Conservation (phyloP, 2,329 filamentous ascomycete species). For the Amphichorda felina region DNA sequence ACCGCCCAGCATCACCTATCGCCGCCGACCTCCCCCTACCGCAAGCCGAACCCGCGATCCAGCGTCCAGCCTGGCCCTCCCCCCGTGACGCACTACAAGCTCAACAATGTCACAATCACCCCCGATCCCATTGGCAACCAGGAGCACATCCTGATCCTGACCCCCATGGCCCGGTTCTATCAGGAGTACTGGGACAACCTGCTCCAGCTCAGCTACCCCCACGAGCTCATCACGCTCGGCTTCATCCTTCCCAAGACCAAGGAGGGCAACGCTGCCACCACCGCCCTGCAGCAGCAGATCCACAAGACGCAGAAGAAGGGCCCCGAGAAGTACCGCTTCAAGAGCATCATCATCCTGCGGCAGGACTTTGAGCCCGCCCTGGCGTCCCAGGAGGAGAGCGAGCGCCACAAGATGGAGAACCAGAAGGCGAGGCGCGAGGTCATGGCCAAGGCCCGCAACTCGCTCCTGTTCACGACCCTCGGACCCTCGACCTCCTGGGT, state of each 20-base stretch:
- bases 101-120: slow-evolving; percentile 88
- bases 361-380: slow-evolving; percentile 88
- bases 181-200: slow-evolving; percentile 94
- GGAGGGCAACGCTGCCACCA: slow-evolving; percentile 80
- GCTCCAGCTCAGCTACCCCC: slow-evolving; percentile 71
- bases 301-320: slow-evolving; percentile 70
- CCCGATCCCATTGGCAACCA: slow-evolving; percentile 62
- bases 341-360: slow-evolving; percentile 84
- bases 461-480: slow-evolving; percentile 86
- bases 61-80: slow-evolving; percentile 41
- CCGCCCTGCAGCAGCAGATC: slow-evolving; percentile 73
- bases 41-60: slow-evolving; percentile 22
- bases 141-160: slow-evolving; percentile 84
- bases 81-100: slow-evolving; percentile 82
- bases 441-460: slow-evolving; percentile 92
- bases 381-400: slow-evolving; percentile 68
- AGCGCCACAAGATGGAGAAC: slow-evolving; percentile 83
- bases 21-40: slow-evolving; percentile 29
- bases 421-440: slow-evolving; percentile 78
- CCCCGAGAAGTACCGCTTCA: slow-evolving; percentile 71
- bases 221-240: slow-evolving; percentile 85
- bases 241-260: slow-evolving; percentile 94
- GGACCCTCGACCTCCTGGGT: slow-evolving; percentile 91
- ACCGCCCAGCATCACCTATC: slow-evolving; percentile 30
- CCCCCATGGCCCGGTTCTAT: slow-evolving; percentile 88